Percentiles rank a stretch among this genome's conserved stretches.
Conservation (phyloP, 345 rosid genomes). For the Moringa oleifera region DNA sequence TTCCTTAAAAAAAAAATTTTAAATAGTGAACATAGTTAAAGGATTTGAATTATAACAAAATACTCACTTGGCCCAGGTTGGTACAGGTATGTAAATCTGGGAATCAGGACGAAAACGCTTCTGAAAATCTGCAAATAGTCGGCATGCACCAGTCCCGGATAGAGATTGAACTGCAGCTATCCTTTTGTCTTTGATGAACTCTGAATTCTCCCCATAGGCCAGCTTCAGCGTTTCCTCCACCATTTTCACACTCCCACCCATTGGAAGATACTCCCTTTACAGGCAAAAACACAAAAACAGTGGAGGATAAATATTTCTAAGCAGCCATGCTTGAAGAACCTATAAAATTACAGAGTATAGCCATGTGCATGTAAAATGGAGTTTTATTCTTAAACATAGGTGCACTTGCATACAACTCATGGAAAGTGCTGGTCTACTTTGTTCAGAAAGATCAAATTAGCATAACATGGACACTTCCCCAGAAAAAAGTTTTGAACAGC, state of each 20-base stretch:
- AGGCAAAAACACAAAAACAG: neutral
- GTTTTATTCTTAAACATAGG: too few species aligned
- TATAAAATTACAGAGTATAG: too few species aligned
- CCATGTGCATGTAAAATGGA: too few species aligned
- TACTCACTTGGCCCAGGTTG: conserved; percentile 96
- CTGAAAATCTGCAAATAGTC: conserved; percentile 95
- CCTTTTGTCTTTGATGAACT: conserved; percentile 71
- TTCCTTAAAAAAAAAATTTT: neutral
- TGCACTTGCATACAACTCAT: too few species aligned
- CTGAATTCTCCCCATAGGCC: conserved; percentile 86
- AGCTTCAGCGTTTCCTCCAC: conserved; percentile 84
- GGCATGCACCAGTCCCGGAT: conserved; percentile 96
- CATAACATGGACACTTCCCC: too few species aligned
- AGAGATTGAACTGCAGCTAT: conserved; percentile 89
- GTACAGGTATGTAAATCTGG: conserved; percentile 84
- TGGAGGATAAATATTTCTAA: neutral
- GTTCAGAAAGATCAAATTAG: too few species aligned
- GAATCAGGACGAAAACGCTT: conserved; percentile 81
- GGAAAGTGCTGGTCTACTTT: too few species aligned
- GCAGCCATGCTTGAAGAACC: neutral
- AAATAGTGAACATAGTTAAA: neutral
- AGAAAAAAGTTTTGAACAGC: too few species aligned
- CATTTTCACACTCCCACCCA: conserved; percentile 96
- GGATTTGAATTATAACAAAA: neutral
- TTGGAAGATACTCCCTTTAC: conserved; percentile 96